These are phyloP conservation scores for Hypoxylon sp. DNA, from an alignment of 2,329 filamentous ascomycete species.

Conservation along the genomic window DNA sequence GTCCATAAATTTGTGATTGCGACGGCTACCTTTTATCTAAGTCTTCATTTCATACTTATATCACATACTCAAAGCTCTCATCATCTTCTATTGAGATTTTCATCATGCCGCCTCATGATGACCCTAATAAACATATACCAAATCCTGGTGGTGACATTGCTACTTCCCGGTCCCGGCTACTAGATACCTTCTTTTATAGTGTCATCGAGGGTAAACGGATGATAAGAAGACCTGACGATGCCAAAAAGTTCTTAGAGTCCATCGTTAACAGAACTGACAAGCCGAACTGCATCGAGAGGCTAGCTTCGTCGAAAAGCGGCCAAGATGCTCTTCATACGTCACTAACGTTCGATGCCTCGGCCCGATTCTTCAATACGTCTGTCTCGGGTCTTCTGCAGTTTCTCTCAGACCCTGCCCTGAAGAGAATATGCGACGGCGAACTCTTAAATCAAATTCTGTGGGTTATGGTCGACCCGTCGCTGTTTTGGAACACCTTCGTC, in stretches of 20 bases:
- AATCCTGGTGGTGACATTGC: conserved; percentile 11
- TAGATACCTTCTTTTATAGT: conserved; percentile 35
- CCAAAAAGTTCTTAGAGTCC: conserved; percentile 34
- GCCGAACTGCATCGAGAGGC: conserved; percentile 40
- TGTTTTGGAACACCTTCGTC: conserved; percentile 58
- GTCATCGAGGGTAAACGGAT: conserved; percentile 35
- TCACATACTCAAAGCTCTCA: not conserved
- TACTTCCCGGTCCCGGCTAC: conserved; percentile 21
- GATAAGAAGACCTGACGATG: conserved; percentile 19
- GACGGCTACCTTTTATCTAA: conserved; percentile 2
- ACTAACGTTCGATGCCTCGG: conserved; percentile 19
- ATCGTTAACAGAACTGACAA: conserved; percentile 38
- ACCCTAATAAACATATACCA: not conserved
- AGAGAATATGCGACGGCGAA: conserved; percentile 38
- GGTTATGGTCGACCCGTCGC: conserved; percentile 62
- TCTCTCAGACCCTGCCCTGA: conserved; percentile 33
- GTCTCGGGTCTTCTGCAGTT: conserved; percentile 31
- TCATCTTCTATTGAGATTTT: not conserved
- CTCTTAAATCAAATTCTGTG: conserved; percentile 59
- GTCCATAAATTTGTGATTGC: not conserved
- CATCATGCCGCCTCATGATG: conserved; percentile 28
- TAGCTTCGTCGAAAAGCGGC: conserved; percentile 34
- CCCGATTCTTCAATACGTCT: conserved; percentile 24
- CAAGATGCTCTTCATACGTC: conserved; percentile 37
- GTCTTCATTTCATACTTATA: not conserved